Evolutionary conservation across 2,329 filamentous ascomycete species (phyloP).

Genomic region (Exophiala bonariae): DNA sequence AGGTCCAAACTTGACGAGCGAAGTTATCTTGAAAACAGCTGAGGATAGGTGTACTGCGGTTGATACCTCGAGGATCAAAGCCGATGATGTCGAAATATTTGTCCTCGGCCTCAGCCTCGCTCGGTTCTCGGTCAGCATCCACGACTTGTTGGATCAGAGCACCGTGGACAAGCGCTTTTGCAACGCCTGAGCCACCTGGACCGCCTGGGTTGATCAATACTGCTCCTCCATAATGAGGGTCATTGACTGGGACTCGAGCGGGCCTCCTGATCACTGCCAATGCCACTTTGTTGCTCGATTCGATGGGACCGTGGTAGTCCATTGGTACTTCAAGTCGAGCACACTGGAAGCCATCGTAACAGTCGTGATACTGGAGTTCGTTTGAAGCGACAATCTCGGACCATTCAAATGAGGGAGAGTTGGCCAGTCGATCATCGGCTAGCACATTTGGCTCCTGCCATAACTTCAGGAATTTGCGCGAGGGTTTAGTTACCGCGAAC

Average conservation of each 20-base stretch:
- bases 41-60: constrained; percentile 31
- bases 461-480: too few species aligned
- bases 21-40: constrained; percentile 26
- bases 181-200: constrained; percentile 38
- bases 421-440: not conserved
- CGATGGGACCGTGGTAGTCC: constrained; percentile 41
- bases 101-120: constrained; percentile 20
- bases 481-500: too few species aligned
- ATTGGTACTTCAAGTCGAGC: constrained; percentile 50
- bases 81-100: constrained; percentile 43
- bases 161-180: constrained; percentile 27
- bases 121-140: constrained; percentile 14
- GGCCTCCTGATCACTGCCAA: constrained; percentile 48
- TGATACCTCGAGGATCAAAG: constrained; percentile 43
- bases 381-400: constrained; percentile 28
- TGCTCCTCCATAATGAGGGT: constrained; percentile 47
- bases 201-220: constrained; percentile 49
- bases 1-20: constrained; percentile 13
- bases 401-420: constrained; percentile 10
- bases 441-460: too few species aligned
- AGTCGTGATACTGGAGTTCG: constrained; percentile 38
- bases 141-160: constrained; percentile 26
- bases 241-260: constrained; percentile 34
- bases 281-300: constrained; percentile 33
- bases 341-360: constrained; percentile 48